A percentile compares a stretch with the other conserved stretches of the same genome.
Conservation (phyloP, 495 filamentous ascomycete species). For the Aspergillus mulundensis region DNA sequence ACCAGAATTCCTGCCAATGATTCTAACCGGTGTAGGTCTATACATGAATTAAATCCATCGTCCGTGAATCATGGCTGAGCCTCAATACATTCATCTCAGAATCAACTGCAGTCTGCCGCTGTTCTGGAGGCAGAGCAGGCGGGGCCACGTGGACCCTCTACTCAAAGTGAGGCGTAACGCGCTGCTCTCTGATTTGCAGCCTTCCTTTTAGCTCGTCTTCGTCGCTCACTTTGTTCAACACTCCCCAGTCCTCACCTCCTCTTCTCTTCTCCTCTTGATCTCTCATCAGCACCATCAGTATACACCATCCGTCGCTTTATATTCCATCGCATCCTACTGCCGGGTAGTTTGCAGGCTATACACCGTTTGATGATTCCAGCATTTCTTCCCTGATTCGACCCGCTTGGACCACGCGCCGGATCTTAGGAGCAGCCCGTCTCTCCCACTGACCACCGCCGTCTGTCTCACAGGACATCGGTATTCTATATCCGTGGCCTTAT, state of each 20-base stretch:
- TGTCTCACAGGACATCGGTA: constrained; percentile 1
- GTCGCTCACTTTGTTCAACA: constrained; percentile 9
- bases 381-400: constrained; percentile 12
- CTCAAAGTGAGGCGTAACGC: constrained; percentile 34
- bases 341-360: not conserved
- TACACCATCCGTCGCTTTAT: not conserved
- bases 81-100: not conserved
- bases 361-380: not conserved
- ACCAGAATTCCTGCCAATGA: not conserved
- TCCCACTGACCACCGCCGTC: not conserved
- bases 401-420: constrained; percentile 9
- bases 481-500: constrained; percentile 5
- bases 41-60: not conserved
- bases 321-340: not conserved
- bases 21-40: not conserved
- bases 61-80: too few species aligned
- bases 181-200: constrained; percentile 15
- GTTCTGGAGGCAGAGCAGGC: constrained; percentile 11
- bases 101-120: not conserved
- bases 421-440: constrained; percentile 9
- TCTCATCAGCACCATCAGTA: constrained; percentile 11
- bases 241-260: constrained; percentile 6
- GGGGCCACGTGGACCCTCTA: constrained; percentile 41
- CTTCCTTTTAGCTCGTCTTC: constrained; percentile 8
- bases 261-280: constrained; percentile 5